phyloP scores from a whole-genome alignment of 2,329 filamentous ascomycete species.

The Fusarium lateritium region DNA sequence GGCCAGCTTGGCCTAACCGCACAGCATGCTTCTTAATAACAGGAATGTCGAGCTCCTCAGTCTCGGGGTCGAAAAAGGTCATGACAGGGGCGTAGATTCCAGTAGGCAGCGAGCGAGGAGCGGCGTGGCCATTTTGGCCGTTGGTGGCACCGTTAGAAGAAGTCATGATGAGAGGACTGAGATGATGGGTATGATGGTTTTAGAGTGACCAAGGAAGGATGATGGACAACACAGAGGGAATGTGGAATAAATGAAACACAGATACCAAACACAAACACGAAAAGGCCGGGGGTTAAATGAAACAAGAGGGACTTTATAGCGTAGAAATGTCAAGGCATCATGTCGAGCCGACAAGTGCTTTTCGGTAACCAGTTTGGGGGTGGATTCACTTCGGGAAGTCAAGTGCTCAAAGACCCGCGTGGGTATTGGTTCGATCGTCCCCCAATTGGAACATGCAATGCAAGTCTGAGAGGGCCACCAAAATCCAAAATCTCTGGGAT shows the following conservation, averaged over 20 bases:
- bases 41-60: slow-evolving; percentile 86
- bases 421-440: slow-evolving; percentile 47
- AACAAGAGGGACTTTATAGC: slow-evolving; percentile 47
- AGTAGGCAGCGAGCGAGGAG: slow-evolving; percentile 75
- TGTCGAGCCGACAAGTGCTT: slow-evolving; percentile 37
- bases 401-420: slow-evolving; percentile 44
- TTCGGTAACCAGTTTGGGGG: slow-evolving; percentile 47
- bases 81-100: slow-evolving; percentile 92
- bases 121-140: slow-evolving; percentile 45
- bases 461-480: slow-evolving; percentile 34
- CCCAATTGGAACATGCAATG: slow-evolving; percentile 43
- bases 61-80: slow-evolving; percentile 89
- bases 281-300: slow-evolving; percentile 32
- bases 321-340: slow-evolving; percentile 30
- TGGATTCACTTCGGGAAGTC: slow-evolving; percentile 48
- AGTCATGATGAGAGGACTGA: slow-evolving; percentile 44
- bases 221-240: slow-evolving; percentile 18
- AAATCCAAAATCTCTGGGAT: not conserved
- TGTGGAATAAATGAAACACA: slow-evolving; percentile 17
- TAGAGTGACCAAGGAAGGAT: slow-evolving; percentile 1
- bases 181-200: not conserved
- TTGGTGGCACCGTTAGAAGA: slow-evolving; percentile 43
- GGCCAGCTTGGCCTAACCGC: slow-evolving; percentile 81
- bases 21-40: slow-evolving; percentile 85
- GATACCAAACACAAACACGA: slow-evolving; percentile 20